Conservation (phyloP, 805 yeast species). For the Sporopachydermia quercuum region DNA sequence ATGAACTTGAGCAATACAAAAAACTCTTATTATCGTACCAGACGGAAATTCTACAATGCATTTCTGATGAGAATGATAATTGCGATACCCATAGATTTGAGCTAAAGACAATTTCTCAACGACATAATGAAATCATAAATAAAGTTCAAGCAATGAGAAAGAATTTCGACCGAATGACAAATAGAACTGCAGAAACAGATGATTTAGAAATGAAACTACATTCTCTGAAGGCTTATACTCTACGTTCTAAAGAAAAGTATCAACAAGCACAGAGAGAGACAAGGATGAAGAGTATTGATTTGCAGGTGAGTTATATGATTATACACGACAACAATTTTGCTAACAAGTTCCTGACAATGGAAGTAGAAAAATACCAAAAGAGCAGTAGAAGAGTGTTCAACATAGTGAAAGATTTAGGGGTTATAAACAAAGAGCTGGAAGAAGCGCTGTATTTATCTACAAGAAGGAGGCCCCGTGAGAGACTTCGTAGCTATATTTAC, state of each 20-base stretch:
- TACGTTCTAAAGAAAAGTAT: neutral
- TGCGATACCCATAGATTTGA: neutral
- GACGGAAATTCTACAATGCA: neutral
- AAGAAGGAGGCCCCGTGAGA: neutral
- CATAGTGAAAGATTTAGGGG: neutral
- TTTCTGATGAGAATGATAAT: neutral
- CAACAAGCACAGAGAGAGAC: slow-evolving; percentile 1
- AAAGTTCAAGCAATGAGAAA: neutral
- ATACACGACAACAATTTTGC: neutral
- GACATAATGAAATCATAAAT: neutral
- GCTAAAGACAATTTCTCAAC: neutral
- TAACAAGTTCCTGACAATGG: neutral
- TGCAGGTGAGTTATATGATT: neutral
- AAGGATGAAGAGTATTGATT: neutral
- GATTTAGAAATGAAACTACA: neutral
- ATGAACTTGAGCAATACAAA: neutral
- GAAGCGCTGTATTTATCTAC: neutral
- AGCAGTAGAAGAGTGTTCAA: neutral
- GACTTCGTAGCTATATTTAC: neutral
- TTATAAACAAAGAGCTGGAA: neutral
- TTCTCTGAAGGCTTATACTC: neutral
- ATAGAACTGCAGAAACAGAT: neutral
- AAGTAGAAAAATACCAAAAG: neutral
- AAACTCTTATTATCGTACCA: neutral
- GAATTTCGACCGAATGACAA: neutral